Percentiles rank a stretch among this genome's conserved stretches.
phyloP scores from a whole-genome alignment of 371 early-diverging fungal species.

The Haplosporangium sp. region DNA sequence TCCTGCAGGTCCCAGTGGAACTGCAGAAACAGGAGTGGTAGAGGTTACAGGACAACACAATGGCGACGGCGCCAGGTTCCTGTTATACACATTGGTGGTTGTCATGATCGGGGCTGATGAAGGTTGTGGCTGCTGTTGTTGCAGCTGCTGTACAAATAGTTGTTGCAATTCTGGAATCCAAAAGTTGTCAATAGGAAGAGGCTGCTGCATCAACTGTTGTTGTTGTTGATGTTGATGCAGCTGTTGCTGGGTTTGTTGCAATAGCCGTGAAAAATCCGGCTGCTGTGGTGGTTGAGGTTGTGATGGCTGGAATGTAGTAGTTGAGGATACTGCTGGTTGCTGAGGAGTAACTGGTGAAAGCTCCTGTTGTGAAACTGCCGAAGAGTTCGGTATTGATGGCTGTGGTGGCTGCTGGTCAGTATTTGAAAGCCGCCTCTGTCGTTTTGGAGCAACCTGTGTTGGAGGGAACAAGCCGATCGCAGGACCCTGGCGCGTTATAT shows the following conservation, averaged over 20 bases:
- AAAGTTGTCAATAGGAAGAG: too few species aligned
- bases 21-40: neutral
- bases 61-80: neutral
- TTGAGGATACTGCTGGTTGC: too few species aligned
- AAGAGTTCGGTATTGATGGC: too few species aligned
- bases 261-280: conserved; percentile 10
- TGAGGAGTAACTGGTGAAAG: too few species aligned
- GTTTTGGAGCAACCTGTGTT: conserved; percentile 24
- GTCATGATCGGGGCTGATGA: conserved; percentile 15
- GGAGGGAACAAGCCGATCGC: conserved; percentile 17
- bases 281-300: neutral
- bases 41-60: neutral
- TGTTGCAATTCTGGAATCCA: too few species aligned
- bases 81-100: conserved; percentile 17
- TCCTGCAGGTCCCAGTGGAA: neutral
- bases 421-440: conserved; percentile 8
- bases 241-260: conserved; percentile 11
- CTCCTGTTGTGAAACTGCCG: neutral
- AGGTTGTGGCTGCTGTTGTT: neutral
- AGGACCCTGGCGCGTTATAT: conserved; percentile 3
- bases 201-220: conserved; percentile 9
- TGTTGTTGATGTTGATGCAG: conserved; percentile 7
- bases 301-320: neutral
- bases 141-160: too few species aligned
- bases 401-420: too few species aligned